Percentiles rank a stretch among this genome's conserved stretches.
Conservation (phyloP, 116 monocot species). For the Iris pallida region DNA sequence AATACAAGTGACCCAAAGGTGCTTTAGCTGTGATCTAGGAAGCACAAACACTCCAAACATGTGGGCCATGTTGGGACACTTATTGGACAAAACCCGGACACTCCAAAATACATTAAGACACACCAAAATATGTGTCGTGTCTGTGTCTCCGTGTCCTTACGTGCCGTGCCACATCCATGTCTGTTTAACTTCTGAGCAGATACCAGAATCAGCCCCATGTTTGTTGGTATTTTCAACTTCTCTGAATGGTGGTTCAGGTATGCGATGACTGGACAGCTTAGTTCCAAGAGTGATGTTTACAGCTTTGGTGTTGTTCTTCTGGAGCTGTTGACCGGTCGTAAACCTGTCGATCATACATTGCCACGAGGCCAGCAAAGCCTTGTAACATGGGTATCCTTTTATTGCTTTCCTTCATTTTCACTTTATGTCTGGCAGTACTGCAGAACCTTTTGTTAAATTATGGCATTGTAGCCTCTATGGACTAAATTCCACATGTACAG, state of each 20-base stretch:
- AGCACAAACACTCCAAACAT: neutral
- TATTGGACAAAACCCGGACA: neutral
- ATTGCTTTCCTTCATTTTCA: neutral
- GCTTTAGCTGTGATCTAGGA: neutral
- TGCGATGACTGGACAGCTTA: conserved; percentile 41
- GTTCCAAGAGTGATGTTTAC: conserved; percentile 46
- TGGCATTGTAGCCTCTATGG: neutral
- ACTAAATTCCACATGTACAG: conserved; percentile 4
- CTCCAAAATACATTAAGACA: neutral
- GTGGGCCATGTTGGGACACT: neutral
- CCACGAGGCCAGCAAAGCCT: conserved; percentile 39
- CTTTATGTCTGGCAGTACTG: neutral
- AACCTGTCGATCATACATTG: conserved; percentile 32
- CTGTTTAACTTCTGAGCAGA: neutral
- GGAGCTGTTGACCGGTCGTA: conserved; percentile 55
- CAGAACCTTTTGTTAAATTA: neutral
- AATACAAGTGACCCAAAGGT: neutral
- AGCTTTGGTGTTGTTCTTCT: conserved; percentile 66
- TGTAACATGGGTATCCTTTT: conserved; percentile 31
- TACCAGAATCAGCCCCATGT: neutral
- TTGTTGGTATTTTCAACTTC: neutral
- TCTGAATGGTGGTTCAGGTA: conserved; percentile 10
- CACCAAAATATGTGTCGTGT: neutral
- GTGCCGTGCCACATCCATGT: neutral
- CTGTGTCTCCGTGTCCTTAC: neutral